Percentiles rank a stretch among this genome's conserved stretches.
Evolutionary conservation across 2,329 filamentous ascomycete genomes (phyloP).

Genomic region (Neofusicoccum laricinum): DNA sequence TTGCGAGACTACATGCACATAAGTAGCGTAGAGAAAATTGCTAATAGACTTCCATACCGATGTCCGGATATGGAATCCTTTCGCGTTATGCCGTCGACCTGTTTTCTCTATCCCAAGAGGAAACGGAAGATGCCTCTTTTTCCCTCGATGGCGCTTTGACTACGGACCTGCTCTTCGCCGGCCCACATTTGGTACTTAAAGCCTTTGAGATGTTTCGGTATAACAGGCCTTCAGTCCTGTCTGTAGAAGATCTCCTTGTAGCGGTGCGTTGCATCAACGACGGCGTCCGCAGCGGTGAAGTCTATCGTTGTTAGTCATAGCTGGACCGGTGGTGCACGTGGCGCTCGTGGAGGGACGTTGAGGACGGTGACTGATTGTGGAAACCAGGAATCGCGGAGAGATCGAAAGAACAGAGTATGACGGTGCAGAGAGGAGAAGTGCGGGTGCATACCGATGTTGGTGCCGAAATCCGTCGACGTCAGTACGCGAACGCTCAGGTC

Average conservation of each 20-base stretch:
- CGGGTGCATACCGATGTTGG: conserved; percentile 60
- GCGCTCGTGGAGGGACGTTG: neutral
- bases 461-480: conserved; percentile 67
- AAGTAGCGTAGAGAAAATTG: conserved; percentile 7
- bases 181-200: too few relatives aligned
- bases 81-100: too few relatives aligned
- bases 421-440: neutral
- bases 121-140: too few relatives aligned
- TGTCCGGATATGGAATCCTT: neutral
- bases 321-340: neutral
- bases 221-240: conserved; percentile 16
- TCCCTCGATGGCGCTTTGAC: neutral
- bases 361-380: neutral
- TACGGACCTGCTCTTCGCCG: too few relatives aligned
- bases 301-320: conserved; percentile 50
- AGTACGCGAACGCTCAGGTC: conserved; percentile 71
- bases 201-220: too few relatives aligned
- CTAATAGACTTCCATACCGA: neutral
- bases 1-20: neutral
- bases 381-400: neutral
- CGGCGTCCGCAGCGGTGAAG: conserved; percentile 69
- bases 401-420: neutral
- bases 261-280: conserved; percentile 82
- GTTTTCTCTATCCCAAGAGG: neutral
- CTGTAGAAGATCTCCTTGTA: conserved; percentile 79